Conservation (phyloP, 495 filamentous ascomycete species). For the Podospora fimiseda region DNA sequence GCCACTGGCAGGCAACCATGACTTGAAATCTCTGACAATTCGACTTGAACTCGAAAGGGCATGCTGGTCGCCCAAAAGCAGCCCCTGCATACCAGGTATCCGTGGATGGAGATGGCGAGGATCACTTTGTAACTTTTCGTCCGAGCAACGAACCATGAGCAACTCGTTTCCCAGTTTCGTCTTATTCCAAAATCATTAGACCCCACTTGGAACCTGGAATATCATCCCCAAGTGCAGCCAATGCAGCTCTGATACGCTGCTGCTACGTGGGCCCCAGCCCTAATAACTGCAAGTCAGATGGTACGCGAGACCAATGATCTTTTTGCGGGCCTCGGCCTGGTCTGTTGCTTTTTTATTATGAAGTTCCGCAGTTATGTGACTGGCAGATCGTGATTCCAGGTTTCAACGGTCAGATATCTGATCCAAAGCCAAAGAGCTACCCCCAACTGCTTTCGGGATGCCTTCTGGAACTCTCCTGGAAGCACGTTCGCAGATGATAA, state of each 20-base stretch:
- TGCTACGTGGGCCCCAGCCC: slow-evolving; percentile 4
- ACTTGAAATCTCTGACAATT: neutral
- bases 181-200: neutral
- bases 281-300: too few species aligned
- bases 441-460: slow-evolving; percentile 13
- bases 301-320: too few species aligned
- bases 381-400: too few species aligned
- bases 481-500: slow-evolving; percentile 28
- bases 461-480: slow-evolving; percentile 29
- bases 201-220: neutral
- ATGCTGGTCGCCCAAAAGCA: neutral
- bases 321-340: too few species aligned
- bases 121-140: neutral
- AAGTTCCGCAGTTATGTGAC: too few species aligned
- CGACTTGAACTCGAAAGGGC: neutral
- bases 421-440: too few species aligned
- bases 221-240: slow-evolving; percentile 8
- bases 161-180: neutral
- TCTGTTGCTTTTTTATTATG: too few species aligned
- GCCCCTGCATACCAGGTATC: slow-evolving; percentile 13
- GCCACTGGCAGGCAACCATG: slow-evolving; percentile 6
- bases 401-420: too few species aligned
- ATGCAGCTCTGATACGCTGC: slow-evolving; percentile 19
- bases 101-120: too few species aligned
- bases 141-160: slow-evolving; percentile 2